phyloP scores from a whole-genome alignment of 768 basidiomycete species.

The Boletus barrowsii region DNA sequence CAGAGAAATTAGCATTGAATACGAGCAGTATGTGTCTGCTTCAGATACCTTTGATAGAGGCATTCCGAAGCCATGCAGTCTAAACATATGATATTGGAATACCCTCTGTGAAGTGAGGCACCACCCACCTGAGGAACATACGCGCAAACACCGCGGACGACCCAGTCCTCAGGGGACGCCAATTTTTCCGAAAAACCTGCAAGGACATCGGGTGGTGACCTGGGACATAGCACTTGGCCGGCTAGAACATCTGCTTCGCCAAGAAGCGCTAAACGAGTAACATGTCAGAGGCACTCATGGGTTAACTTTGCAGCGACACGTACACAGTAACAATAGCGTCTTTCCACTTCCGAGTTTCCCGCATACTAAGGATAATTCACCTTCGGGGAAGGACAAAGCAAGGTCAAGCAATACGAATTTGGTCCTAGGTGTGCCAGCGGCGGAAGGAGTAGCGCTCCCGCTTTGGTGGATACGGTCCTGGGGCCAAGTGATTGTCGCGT shows the following conservation, averaged over 20 bases:
- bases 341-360: constrained; percentile 91
- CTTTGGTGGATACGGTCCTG: constrained; percentile 55
- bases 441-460: constrained; percentile 50
- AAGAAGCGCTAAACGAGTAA: constrained; percentile 53
- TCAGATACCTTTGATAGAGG: constrained; percentile 40
- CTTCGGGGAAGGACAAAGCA: constrained; percentile 70
- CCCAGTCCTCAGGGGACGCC: constrained; percentile 61
- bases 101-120: constrained; percentile 1
- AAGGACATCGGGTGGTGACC: constrained; percentile 79
- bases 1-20: constrained; percentile 29
- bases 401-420: constrained; percentile 84
- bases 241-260: constrained; percentile 58
- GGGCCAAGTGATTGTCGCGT: constrained; percentile 90
- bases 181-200: constrained; percentile 50
- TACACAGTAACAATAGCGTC: constrained; percentile 74
- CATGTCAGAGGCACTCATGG: constrained; percentile 7
- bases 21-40: constrained; percentile 26
- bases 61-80: constrained; percentile 71
- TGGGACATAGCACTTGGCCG: constrained; percentile 79
- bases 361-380: constrained; percentile 79
- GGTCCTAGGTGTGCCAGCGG: constrained; percentile 66
- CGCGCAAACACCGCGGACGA: constrained; percentile 74
- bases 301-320: background rate
- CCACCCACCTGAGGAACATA: constrained; percentile 74
- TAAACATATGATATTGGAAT: constrained; percentile 17